phyloP scores from a whole-genome alignment of 2,329 filamentous ascomycete genomes.

The Basipetospora chlamydospora region DNA sequence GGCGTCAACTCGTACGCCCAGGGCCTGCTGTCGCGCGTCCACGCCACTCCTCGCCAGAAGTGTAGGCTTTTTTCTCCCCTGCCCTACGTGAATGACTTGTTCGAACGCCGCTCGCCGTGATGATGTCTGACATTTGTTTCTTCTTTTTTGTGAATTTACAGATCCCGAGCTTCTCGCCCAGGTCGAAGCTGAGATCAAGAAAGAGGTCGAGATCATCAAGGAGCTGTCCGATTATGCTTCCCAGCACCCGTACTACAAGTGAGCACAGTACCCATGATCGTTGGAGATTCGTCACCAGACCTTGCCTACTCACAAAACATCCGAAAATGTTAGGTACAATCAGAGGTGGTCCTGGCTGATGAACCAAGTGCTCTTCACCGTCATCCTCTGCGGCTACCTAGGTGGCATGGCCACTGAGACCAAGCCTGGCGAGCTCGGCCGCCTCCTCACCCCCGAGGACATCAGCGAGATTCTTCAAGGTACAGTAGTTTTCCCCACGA shows the following conservation, averaged over 20 bases:
- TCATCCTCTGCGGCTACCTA: conserved; percentile 56
- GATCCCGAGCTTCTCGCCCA: conserved; percentile 55
- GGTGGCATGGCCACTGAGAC: conserved; percentile 50
- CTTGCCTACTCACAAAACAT: too few relatives aligned
- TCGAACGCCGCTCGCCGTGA: too few relatives aligned
- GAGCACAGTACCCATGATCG: too few relatives aligned
- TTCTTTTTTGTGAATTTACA: conserved; percentile 17
- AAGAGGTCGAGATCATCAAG: conserved; percentile 55
- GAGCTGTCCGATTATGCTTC: conserved; percentile 62
- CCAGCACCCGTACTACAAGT: conserved; percentile 94
- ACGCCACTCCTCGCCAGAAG: conserved; percentile 60
- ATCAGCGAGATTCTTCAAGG: conserved; percentile 65
- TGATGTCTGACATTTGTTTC: background rate
- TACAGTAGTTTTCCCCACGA: too few relatives aligned
- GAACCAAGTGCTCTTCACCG: conserved; percentile 56
- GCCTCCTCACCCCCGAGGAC: conserved; percentile 75
- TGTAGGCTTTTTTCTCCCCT: too few relatives aligned
- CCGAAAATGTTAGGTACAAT: conserved; percentile 64
- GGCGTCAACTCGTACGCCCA: conserved; percentile 70
- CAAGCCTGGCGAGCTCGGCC: conserved; percentile 39
- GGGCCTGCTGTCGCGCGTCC: conserved; percentile 73
- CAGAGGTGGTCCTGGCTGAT: conserved; percentile 69
- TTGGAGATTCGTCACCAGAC: too few relatives aligned
- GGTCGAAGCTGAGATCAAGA: conserved; percentile 55
- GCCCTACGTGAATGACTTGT: too few relatives aligned